phyloP scores from a whole-genome alignment of 129 eudicot species.

The Chrysanthemum seticuspe region DNA sequence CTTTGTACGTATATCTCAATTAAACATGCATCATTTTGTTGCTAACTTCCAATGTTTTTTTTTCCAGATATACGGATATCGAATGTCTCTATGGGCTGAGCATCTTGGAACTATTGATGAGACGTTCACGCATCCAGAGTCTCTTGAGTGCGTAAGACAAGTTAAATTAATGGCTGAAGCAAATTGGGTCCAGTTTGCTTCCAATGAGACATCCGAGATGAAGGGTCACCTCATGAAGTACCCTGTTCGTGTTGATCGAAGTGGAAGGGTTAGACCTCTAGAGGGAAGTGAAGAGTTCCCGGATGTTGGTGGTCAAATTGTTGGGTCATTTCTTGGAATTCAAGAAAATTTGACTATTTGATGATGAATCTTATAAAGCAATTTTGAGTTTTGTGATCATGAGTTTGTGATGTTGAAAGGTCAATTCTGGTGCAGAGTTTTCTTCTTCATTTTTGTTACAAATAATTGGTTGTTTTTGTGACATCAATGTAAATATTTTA shows the following conservation, averaged over 20 bases:
- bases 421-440: too few species aligned
- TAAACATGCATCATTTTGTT: background rate
- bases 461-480: too few species aligned
- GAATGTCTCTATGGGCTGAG: conserved; percentile 97
- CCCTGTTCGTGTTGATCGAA: conserved; percentile 71
- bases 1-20: too few species aligned
- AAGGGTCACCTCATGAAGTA: conserved; percentile 79
- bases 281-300: conserved; percentile 69
- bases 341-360: conserved; percentile 86
- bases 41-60: background rate
- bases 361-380: conserved; percentile 1
- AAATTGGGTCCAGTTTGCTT: conserved; percentile 68
- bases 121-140: conserved; percentile 64
- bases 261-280: conserved; percentile 70
- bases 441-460: too few species aligned
- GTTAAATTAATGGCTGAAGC: conserved; percentile 60
- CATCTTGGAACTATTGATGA: conserved; percentile 74
- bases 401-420: background rate
- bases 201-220: conserved; percentile 58
- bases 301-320: conserved; percentile 78
- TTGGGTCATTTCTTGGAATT: conserved; percentile 76
- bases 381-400: background rate
- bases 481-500: too few species aligned
- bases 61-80: conserved; percentile 71
- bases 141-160: conserved; percentile 69